Evolutionary conservation across 2,329 filamentous ascomycete genomes (phyloP).

Genomic region (Grosmannia serpens): DNA sequence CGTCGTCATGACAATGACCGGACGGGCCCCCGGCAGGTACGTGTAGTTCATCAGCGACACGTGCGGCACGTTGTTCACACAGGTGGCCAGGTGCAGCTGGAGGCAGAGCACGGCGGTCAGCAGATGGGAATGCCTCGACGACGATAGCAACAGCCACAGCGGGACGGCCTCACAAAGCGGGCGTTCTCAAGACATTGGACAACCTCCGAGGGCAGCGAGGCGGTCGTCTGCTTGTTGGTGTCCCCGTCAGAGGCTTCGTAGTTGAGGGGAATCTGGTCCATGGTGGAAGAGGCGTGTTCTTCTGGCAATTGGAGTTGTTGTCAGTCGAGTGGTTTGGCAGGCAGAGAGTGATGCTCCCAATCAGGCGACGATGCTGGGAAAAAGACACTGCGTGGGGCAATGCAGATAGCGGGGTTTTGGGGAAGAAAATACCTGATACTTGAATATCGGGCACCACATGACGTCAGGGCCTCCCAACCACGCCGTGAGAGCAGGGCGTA

Average conservation of each 20-base stretch:
- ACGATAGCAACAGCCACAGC: not conserved
- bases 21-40: slow-evolving; percentile 64
- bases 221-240: slow-evolving; percentile 58
- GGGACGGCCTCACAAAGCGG: slow-evolving; percentile 69
- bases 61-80: slow-evolving; percentile 70
- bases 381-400: not conserved
- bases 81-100: slow-evolving; percentile 92
- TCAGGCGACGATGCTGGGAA: not conserved
- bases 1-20: slow-evolving; percentile 93
- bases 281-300: slow-evolving; percentile 13
- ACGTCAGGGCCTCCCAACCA: not conserved
- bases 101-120: slow-evolving; percentile 1
- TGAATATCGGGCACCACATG: not conserved
- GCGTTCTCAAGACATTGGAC: slow-evolving; percentile 87
- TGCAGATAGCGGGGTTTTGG: not conserved
- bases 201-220: slow-evolving; percentile 69
- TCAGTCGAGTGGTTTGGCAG: not conserved
- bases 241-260: slow-evolving; percentile 65
- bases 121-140: not conserved
- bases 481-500: too few species aligned
- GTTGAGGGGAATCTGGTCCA: slow-evolving; percentile 59
- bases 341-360: not conserved
- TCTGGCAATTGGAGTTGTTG: not conserved
- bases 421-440: not conserved
- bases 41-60: slow-evolving; percentile 99